Percentiles rank a stretch among this genome's conserved stretches.
Evolutionary conservation across 495 filamentous ascomycete genomes (phyloP).

Genomic region (Umbilicaria muhlenbergii): DNA sequence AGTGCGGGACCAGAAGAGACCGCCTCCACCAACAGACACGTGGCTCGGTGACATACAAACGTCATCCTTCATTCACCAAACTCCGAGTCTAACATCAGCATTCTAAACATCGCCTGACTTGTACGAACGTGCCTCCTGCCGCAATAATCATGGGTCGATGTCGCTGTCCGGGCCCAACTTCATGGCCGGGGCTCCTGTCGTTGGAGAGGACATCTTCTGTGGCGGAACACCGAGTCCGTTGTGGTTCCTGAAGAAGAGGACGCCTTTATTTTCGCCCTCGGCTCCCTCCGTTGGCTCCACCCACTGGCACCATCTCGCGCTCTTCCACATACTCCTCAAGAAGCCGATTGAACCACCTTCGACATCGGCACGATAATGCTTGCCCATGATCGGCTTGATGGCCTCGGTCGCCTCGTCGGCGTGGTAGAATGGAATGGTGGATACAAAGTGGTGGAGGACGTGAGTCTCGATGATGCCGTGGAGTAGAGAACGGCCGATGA

Average conservation of each 20-base stretch:
- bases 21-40: no score
- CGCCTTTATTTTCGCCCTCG: slow-evolving; percentile 32
- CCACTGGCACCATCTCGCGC: slow-evolving; percentile 31
- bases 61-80: no score
- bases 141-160: no score
- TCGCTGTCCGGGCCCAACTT: no score
- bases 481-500: slow-evolving; percentile 40
- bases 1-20: no score
- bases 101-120: no score
- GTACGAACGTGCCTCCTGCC: no score
- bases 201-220: slow-evolving; percentile 22
- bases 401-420: slow-evolving; percentile 45
- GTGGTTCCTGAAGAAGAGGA: slow-evolving; percentile 44
- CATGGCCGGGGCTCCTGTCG: not conserved
- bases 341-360: slow-evolving; percentile 36
- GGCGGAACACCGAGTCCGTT: slow-evolving; percentile 61
- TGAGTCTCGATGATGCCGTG: slow-evolving; percentile 49
- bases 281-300: slow-evolving; percentile 52
- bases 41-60: no score
- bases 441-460: slow-evolving; percentile 45
- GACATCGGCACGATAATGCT: slow-evolving; percentile 38
- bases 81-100: no score
- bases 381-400: slow-evolving; percentile 40
- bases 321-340: slow-evolving; percentile 38
- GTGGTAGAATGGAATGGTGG: slow-evolving; percentile 46